Base-by-base conservation (phyloP, 2,329 filamentous ascomycete genomes). In the Penicillium psychrosexuale region DNA sequence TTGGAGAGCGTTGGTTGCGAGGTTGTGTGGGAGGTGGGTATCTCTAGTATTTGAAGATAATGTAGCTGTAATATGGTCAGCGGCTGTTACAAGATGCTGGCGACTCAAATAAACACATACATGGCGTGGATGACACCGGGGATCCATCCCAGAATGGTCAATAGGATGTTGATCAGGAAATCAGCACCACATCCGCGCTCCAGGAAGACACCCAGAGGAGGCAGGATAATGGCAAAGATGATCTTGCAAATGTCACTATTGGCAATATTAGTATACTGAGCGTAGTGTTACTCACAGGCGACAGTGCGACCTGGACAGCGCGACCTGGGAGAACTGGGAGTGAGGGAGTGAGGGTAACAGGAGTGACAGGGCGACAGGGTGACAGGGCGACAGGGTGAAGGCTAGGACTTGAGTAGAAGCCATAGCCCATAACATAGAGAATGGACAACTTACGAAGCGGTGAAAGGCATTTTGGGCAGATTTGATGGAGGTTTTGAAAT, bases 81-180 rank as follows among this genome's bases (percentile, higher is more conserved):
- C 30, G 8, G 31, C 36, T 55, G 38, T 33, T 24, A 31, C 45
- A 11, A n/a, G 1, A 8, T 3, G 5, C 15, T 44, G 8, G 1
- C n/a, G 12, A 22, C 4, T 15, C 30, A 49, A 28, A 51, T 27
- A 27, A 27, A 46, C 55, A 83, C 84, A 62, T 85, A 96, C 80
- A 96, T 78, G 59, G 91, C 91, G 81, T 96, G 91, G 75, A 96
- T 90, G 79, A 96, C 92, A 75, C 91, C 89, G 62, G 88, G 88
- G 69, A 92, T 82, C 76, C 84, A 87, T 75, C 84, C 85, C 66
- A 91, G 80, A 66, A 90, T 84, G 66, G 90, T 95, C 77, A 95
- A 80, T 70, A 91, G 82, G 76, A 96, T 90, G 86, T 95, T 96
- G 84, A 96, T 95, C 77, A 93, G 81, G 70, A 96, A 81, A 73